Conservation (phyloP, 1,284 basidiomycete species). For the Anthracocystis panici-leucophaei region DNA sequence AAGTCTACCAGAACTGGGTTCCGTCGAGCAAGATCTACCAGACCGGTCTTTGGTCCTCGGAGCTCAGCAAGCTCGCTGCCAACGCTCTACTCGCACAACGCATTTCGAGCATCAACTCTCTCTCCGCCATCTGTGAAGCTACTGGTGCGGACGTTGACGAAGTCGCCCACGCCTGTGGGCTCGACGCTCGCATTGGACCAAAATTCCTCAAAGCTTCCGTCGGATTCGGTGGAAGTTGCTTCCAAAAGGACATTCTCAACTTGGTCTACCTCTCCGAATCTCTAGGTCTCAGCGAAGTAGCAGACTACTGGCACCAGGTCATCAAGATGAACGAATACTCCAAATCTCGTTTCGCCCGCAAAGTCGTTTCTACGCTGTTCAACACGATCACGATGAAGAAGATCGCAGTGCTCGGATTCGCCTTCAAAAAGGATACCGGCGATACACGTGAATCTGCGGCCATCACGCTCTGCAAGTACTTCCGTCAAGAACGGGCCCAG, state of each 20-base stretch:
- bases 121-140: slow-evolving; percentile 99
- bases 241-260: slow-evolving; percentile 91
- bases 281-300: slow-evolving; percentile 94
- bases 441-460: slow-evolving; percentile 88
- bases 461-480: slow-evolving; percentile 92
- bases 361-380: slow-evolving; percentile 80
- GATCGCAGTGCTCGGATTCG: slow-evolving; percentile 93
- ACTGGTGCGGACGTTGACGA: slow-evolving; percentile 99
- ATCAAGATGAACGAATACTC: slow-evolving; percentile 69
- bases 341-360: slow-evolving; percentile 69
- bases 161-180: slow-evolving; percentile 92
- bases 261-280: slow-evolving; percentile 92
- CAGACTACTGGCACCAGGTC: slow-evolving; percentile 85
- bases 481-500: slow-evolving; percentile 87
- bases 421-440: slow-evolving; percentile 69
- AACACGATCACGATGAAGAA: slow-evolving; percentile 97
- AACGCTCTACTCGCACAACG: slow-evolving; percentile 96
- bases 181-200: slow-evolving; percentile 90
- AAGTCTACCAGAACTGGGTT: slow-evolving; percentile 96
- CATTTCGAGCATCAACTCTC: slow-evolving; percentile 97
- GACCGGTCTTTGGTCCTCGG: slow-evolving; percentile 98
- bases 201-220: slow-evolving; percentile 95
- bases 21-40: slow-evolving; percentile 86
- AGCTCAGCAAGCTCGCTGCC: slow-evolving; percentile 97
- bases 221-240: slow-evolving; percentile 98